Conservation (phyloP, 371 early-diverging fungal genomes). For the Lichtheimia corymbifera region DNA sequence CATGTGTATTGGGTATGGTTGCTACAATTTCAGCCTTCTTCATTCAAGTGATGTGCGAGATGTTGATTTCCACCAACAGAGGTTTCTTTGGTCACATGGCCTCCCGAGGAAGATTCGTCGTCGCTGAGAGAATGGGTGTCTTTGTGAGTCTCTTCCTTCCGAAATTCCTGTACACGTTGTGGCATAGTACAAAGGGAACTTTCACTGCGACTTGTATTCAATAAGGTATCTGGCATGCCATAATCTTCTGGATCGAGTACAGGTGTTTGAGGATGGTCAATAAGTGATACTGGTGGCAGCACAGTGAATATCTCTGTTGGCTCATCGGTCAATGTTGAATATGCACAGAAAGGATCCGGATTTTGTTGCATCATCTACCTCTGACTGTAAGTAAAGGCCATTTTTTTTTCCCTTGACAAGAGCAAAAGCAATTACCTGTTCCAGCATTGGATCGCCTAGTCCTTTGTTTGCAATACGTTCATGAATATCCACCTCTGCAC, state of each 20-base stretch:
- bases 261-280: slow-evolving; percentile 22
- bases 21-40: too few species aligned
- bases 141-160: neutral
- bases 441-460: slow-evolving; percentile 48
- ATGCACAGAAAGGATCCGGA: slow-evolving; percentile 54
- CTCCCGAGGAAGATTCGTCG: slow-evolving; percentile 1
- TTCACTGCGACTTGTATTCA: slow-evolving; percentile 8
- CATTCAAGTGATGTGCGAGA: too few species aligned
- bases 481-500: slow-evolving; percentile 54
- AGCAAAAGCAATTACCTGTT: slow-evolving; percentile 31
- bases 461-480: slow-evolving; percentile 56
- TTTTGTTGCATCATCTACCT: slow-evolving; percentile 51
- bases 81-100: neutral
- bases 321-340: slow-evolving; percentile 42
- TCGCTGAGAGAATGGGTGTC: neutral
- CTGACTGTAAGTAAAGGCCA: too few species aligned
- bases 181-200: slow-evolving; percentile 4
- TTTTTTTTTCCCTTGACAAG: neutral
- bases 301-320: slow-evolving; percentile 52
- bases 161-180: slow-evolving; percentile 5
- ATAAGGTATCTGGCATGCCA: slow-evolving; percentile 1
- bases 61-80: neutral
- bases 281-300: slow-evolving; percentile 45
- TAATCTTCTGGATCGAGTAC: slow-evolving; percentile 9
- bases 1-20: too few species aligned